phyloP scores from a whole-genome alignment of 2,329 filamentous ascomycete genomes.

The Xylaria sp. region DNA sequence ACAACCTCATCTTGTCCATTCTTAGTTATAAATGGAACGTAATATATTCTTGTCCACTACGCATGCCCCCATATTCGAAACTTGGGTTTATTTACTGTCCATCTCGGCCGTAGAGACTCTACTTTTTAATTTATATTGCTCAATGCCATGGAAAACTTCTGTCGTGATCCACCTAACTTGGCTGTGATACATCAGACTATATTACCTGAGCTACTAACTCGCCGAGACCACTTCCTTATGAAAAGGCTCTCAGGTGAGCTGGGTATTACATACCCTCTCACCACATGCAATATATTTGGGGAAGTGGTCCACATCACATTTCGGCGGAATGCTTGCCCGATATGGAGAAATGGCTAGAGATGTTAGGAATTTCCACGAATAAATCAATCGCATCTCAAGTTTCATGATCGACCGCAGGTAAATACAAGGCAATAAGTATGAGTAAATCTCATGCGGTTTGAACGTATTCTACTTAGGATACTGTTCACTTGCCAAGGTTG shows the following conservation, averaged over 20 bases:
- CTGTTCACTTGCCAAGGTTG: constrained; percentile 10
- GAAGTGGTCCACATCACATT: constrained; percentile 7
- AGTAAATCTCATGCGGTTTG: neutral
- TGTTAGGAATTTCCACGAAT: constrained; percentile 27
- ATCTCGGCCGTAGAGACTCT: too few species aligned
- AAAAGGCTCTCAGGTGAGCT: neutral
- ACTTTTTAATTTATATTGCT: too few species aligned
- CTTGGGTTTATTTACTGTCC: too few species aligned
- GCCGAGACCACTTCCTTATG: neutral
- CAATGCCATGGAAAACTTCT: too few species aligned
- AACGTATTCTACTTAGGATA: neutral
- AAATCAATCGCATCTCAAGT: neutral
- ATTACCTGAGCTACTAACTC: neutral
- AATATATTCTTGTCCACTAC: too few species aligned
- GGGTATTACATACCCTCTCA: neutral
- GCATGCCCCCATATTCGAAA: too few species aligned
- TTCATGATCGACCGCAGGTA: neutral
- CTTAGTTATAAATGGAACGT: too few species aligned
- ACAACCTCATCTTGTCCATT: too few species aligned
- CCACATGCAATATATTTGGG: neutral
- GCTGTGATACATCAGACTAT: too few species aligned
- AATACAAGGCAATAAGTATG: neutral
- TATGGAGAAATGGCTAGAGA: constrained; percentile 20
- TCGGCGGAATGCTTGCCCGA: constrained; percentile 27
- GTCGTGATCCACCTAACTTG: neutral